A percentile compares a stretch with the other conserved stretches of the same genome.
These are phyloP conservation scores for Cercophora scortea DNA, from an alignment of 495 filamentous ascomycete species.

Conservation along the genomic window DNA sequence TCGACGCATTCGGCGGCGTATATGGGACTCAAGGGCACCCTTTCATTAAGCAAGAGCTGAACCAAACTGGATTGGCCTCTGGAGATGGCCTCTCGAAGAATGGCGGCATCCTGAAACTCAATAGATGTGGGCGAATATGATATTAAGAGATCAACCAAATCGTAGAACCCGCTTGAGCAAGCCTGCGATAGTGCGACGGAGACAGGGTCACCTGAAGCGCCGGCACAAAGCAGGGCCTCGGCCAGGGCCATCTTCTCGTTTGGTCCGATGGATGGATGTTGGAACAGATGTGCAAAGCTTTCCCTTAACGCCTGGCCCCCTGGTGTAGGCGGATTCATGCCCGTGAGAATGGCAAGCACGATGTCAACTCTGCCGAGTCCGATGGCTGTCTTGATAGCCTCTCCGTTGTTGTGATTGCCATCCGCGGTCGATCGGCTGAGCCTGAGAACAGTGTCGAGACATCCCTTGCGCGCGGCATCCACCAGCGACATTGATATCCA, in stretches of 20 bases:
- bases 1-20: constrained; percentile 36
- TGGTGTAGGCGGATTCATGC: constrained; percentile 26
- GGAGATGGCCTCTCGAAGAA: constrained; percentile 28
- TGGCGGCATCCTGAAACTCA: constrained; percentile 33
- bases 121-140: constrained; percentile 34
- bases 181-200: constrained; percentile 31
- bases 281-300: constrained; percentile 31
- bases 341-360: constrained; percentile 36
- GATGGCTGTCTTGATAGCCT: constrained; percentile 36
- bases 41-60: constrained; percentile 29
- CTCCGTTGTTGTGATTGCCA: constrained; percentile 33
- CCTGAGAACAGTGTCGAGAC: constrained; percentile 33
- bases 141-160: constrained; percentile 38
- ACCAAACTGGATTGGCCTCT: constrained; percentile 30
- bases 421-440: constrained; percentile 38
- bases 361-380: constrained; percentile 33
- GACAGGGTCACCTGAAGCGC: constrained; percentile 31
- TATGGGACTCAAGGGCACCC: constrained; percentile 22
- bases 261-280: constrained; percentile 30
- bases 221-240: constrained; percentile 39
- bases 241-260: constrained; percentile 34
- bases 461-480: constrained; percentile 34
- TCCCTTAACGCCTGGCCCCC: constrained; percentile 28
- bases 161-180: constrained; percentile 28
- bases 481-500: constrained; percentile 36